These are phyloP conservation scores for Fusarium ambrosium DNA, from an alignment of 2,329 filamentous ascomycete species.

Conservation along the genomic window DNA sequence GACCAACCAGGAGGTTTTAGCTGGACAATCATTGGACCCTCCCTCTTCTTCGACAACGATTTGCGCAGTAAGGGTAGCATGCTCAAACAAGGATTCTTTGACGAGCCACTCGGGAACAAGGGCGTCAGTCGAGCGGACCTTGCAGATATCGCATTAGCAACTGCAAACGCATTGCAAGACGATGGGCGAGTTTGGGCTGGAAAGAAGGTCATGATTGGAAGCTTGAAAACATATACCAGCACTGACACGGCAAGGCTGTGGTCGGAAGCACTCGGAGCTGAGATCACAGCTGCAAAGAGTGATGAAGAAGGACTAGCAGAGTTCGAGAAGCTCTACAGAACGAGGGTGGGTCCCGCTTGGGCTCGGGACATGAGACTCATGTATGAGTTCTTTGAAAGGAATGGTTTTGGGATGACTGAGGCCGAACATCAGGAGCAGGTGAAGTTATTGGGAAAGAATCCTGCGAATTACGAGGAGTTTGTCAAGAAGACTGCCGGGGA, in stretches of 20 bases:
- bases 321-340: conserved; percentile 9
- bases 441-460: conserved; percentile 9
- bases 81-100: conserved; percentile 16
- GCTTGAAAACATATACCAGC: conserved; percentile 19
- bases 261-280: conserved; percentile 14
- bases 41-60: conserved; percentile 29
- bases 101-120: conserved; percentile 24
- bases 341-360: background rate
- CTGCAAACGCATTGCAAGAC: conserved; percentile 20
- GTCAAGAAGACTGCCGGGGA: conserved; percentile 4
- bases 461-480: conserved; percentile 22
- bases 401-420: conserved; percentile 22
- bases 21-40: conserved; percentile 30
- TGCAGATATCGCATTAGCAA: conserved; percentile 24
- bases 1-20: conserved; percentile 21
- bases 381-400: conserved; percentile 21
- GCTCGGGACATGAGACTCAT: conserved; percentile 26
- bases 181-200: conserved; percentile 18
- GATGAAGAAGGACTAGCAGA: conserved; percentile 4
- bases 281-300: conserved; percentile 2
- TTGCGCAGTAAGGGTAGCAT: conserved; percentile 26
- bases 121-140: conserved; percentile 30
- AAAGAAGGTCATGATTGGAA: conserved; percentile 33
- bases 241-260: conserved; percentile 15
- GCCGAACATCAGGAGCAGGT: conserved; percentile 25